Evolutionary conservation across 495 filamentous ascomycete genomes (phyloP), one percentile per base, ranked within the genome.

Genomic region (Talaromyces nanjingensis): DNA sequence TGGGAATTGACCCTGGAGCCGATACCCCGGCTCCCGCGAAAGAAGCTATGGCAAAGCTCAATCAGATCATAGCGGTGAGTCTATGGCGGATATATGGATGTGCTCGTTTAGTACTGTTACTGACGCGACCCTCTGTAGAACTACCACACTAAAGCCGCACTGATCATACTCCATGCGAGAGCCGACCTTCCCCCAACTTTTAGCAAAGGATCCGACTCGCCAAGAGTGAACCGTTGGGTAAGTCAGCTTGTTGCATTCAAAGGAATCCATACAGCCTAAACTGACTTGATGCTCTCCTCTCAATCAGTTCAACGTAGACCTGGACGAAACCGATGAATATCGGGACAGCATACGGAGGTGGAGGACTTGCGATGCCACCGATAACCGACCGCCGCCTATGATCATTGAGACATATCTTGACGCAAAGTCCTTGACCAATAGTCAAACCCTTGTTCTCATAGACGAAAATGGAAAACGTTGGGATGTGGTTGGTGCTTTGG

Each of bases 171-270:
- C 18, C 87, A 92, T 60, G 87, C 91, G 34, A 84, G 94, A 60
- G 83, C 91, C 56, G 80, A 84, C 54, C 81, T 91, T 9, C 85
- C 87, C 27, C 89, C 84, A 18, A 78, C 84, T 22, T 73, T 84
- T 79, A 64, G 73, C 69, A 78, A 87, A 75, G 78, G 86, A 68
- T 80, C 84, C 45, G 81, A 83, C 59, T 69, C 76, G 18, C 86
- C 83, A 65, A 89, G 86, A 70, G 81, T 88, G 57, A 97, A 96
- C 69, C 91, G 89, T 85, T 98, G 94, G 94, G 96, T 98, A 89
- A 71, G 91, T 83, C 22, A 37, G 8, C 45, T 31, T 16, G 18
- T 31, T 47, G 20, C 6, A 18, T 16, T 53, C 12, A 7, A 34
- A 27, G 29, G 9, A 9, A 52, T 9, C 5, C 16, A 5, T 9